Conservation (phyloP, 371 early-diverging fungal species). For the Zychaea mexicana region DNA sequence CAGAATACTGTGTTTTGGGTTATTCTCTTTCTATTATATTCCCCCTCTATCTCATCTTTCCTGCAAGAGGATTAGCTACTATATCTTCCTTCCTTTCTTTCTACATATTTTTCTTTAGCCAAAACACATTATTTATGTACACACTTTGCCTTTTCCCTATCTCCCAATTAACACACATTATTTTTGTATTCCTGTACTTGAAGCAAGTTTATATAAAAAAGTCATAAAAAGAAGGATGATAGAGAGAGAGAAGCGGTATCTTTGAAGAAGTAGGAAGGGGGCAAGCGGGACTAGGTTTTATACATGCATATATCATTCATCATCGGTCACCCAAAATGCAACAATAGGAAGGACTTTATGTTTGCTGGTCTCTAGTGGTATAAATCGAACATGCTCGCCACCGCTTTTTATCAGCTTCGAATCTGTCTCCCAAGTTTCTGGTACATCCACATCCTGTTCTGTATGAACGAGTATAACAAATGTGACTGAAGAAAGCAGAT, state of each 20-base stretch:
- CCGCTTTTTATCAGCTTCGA: constrained; percentile 74
- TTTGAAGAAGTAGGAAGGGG: no score
- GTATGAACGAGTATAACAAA: constrained; percentile 92
- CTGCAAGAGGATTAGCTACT: no score
- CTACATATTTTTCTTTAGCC: no score
- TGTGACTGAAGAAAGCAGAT: constrained; percentile 51
- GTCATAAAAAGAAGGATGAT: no score
- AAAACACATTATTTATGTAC: background rate
- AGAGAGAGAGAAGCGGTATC: no score
- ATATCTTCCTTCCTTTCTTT: no score
- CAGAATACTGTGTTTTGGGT: no score
- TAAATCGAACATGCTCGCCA: constrained; percentile 81
- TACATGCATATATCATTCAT: constrained; percentile 18
- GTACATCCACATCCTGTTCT: constrained; percentile 84
- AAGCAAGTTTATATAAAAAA: no score
- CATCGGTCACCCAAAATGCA: constrained; percentile 71
- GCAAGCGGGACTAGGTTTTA: background rate
- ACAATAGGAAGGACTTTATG: constrained; percentile 88
- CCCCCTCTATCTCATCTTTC: background rate
- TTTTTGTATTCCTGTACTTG: background rate
- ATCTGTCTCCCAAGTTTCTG: constrained; percentile 86
- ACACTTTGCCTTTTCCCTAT: background rate
- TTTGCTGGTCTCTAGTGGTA: constrained; percentile 79
- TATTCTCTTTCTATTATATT: no score
- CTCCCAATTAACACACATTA: background rate